These are phyloP conservation scores for Suillus americanus DNA, from an alignment of 768 basidiomycete genomes.

Conservation along the genomic window DNA sequence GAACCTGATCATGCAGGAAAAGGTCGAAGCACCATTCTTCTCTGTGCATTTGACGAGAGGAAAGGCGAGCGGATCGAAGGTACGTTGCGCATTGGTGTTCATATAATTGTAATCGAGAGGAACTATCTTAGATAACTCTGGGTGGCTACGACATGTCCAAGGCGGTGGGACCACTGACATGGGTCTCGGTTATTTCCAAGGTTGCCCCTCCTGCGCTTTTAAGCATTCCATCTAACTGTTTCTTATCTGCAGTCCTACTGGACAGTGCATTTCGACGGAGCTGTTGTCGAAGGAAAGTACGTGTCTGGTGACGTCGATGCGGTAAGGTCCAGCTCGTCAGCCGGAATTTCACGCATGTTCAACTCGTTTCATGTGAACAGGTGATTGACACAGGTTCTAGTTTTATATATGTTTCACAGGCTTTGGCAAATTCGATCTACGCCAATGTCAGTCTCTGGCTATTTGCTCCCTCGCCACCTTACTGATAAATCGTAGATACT, in stretches of 20 bases:
- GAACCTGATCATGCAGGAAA: constrained; percentile 46
- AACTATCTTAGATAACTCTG: constrained; percentile 11
- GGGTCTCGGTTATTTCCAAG: constrained; percentile 39
- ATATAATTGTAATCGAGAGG: not conserved
- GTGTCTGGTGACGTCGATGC: constrained; percentile 6
- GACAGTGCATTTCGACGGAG: constrained; percentile 50
- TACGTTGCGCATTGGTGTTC: constrained; percentile 21
- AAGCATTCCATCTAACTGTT: not conserved
- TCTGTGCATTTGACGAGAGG: constrained; percentile 55
- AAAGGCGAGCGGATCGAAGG: constrained; percentile 46
- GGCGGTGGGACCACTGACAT: constrained; percentile 25
- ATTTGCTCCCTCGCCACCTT: not conserved
- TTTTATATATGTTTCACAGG: constrained; percentile 55
- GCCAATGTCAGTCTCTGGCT: constrained; percentile 28
- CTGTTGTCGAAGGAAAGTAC: constrained; percentile 35
- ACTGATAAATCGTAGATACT: constrained; percentile 42
- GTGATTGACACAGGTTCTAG: constrained; percentile 71
- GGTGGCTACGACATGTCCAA: constrained; percentile 38
- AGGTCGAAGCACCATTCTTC: constrained; percentile 49
- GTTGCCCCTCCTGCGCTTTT: constrained; percentile 18
- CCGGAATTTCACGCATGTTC: not conserved
- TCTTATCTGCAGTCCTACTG: constrained; percentile 52
- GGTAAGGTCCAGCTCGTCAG: constrained; percentile 17
- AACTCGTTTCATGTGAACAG: constrained; percentile 29
- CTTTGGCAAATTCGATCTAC: constrained; percentile 47